phyloP scores from a whole-genome alignment of 1,284 basidiomycete genomes.

The Ganoderma sinense region DNA sequence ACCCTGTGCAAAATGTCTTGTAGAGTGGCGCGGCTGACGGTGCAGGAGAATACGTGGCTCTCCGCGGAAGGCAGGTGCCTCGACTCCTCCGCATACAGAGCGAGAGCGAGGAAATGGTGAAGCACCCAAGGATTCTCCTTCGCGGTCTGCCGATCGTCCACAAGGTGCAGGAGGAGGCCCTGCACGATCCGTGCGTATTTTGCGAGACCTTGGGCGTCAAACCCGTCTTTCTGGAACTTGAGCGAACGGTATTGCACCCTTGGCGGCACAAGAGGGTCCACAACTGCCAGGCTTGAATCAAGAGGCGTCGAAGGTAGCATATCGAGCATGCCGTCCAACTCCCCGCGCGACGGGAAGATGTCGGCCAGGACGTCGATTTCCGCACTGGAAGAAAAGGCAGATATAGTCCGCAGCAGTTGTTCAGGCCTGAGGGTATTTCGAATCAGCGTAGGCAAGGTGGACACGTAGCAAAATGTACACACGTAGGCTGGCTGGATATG shows the following conservation, averaged over 20 bases:
- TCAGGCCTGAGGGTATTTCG: conserved; percentile 17
- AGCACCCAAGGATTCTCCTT: conserved; percentile 69
- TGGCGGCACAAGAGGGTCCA: conserved; percentile 68
- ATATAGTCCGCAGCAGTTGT: conserved; percentile 25
- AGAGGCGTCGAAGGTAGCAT: conserved; percentile 55
- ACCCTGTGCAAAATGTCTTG: conserved; percentile 56
- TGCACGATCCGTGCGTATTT: conserved; percentile 71
- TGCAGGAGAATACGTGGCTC: conserved; percentile 56
- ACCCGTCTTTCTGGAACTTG: conserved; percentile 26
- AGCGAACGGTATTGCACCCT: conserved; percentile 36
- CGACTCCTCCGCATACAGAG: conserved; percentile 63
- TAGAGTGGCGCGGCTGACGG: conserved; percentile 48
- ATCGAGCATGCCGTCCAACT: conserved; percentile 57
- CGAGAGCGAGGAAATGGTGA: conserved; percentile 67
- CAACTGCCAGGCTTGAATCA: conserved; percentile 66
- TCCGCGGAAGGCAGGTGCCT: conserved; percentile 55
- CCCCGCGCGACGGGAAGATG: conserved; percentile 58
- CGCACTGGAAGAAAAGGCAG: conserved; percentile 1
- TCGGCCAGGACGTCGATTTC: conserved; percentile 48
- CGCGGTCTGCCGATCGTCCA: conserved; percentile 68
- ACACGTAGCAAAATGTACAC: conserved; percentile 27
- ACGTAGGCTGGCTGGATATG: conserved; percentile 36
- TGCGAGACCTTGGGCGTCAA: conserved; percentile 60
- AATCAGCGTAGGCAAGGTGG: background rate
- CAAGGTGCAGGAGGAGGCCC: conserved; percentile 67